A percentile compares a stretch with the other conserved stretches of the same genome.
phyloP scores from a whole-genome alignment of 1,139 yeast genomes.

The Suhomyces guaymorum region DNA sequence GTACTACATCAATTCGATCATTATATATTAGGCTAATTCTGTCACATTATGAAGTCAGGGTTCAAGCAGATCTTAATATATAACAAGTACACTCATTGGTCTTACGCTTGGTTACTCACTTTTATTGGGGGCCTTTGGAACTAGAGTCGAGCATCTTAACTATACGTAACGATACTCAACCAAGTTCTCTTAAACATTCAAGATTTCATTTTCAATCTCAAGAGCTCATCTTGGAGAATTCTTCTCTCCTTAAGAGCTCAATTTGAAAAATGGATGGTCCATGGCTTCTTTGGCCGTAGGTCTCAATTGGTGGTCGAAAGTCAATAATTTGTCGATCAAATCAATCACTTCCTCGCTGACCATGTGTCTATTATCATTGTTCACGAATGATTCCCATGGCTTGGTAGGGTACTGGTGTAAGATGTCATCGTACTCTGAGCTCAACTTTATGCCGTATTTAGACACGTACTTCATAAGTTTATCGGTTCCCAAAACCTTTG shows the following conservation, averaged over 20 bases:
- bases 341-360: slow-evolving; percentile 65
- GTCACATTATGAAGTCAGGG: no score
- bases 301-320: slow-evolving; percentile 73
- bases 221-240: no score
- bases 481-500: slow-evolving; percentile 73
- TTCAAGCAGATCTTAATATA: no score
- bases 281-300: slow-evolving; percentile 76
- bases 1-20: no score
- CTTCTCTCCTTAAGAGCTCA: slow-evolving; percentile 11
- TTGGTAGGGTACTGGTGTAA: slow-evolving; percentile 67
- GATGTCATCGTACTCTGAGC: slow-evolving; percentile 65
- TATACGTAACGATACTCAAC: no score
- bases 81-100: no score
- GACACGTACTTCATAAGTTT: slow-evolving; percentile 58
- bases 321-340: slow-evolving; percentile 62
- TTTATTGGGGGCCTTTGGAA: no score
- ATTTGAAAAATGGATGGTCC: slow-evolving; percentile 57
- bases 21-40: no score
- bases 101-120: no score
- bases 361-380: slow-evolving; percentile 51
- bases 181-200: no score
- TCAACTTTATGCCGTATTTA: slow-evolving; percentile 62
- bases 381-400: slow-evolving; percentile 66
- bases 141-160: no score
- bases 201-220: no score